Conservation (phyloP, 345 rosid species). For the sweet orange (Citrus sinensis) region DVS_A1.0 CM039163.1:49265001-49265500, state of each 20-base stretch:
- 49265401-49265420: constrained; percentile 80
- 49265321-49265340: constrained; percentile 79
- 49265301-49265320: constrained; percentile 92
- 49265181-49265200: constrained; percentile 92
- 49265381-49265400: constrained; percentile 38
- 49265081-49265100: constrained; percentile 80
- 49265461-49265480: neutral
- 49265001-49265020: neutral
- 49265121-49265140: constrained; percentile 63
- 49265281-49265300: constrained; percentile 77
- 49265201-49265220: constrained; percentile 91
- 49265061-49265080: constrained; percentile 82
- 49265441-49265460: constrained; percentile 3
- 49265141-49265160: constrained; percentile 74
- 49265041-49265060: constrained; percentile 88
- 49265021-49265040: constrained; percentile 75
- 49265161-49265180: constrained; percentile 83
- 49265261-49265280: constrained; percentile 85
- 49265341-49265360: constrained; percentile 41
- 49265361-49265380: constrained; percentile 68
- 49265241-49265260: constrained; percentile 77
- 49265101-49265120: constrained; percentile 55
- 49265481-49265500: neutral
- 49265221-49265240: constrained; percentile 59
- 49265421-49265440: constrained; percentile 20